A percentile compares a stretch with the other conserved stretches of the same genome.
Evolutionary conservation across 163 green algal species (phyloP).

Genomic region (Scenedesmus sp.): DNA sequence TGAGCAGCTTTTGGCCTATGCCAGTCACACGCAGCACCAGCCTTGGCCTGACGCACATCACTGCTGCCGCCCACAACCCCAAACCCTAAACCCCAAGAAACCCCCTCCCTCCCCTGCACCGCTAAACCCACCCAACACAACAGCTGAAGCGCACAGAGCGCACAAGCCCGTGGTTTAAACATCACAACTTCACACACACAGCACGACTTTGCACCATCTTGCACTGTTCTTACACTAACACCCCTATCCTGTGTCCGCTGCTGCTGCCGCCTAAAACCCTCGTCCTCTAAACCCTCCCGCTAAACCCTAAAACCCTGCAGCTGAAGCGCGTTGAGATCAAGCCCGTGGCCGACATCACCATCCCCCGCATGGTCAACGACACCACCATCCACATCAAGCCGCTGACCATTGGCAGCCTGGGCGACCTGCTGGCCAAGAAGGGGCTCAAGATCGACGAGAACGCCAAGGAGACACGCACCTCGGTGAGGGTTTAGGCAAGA

Average conservation of each 20-base stretch:
- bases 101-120: no score
- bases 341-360: background rate
- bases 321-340: constrained; percentile 12
- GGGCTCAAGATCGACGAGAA: background rate
- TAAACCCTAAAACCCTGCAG: background rate
- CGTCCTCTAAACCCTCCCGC: background rate
- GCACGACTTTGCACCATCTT: no score
- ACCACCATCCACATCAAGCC: constrained; percentile 18
- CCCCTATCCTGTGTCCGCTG: no score
- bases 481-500: background rate
- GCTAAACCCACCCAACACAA: no score
- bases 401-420: background rate
- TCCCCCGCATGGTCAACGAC: constrained; percentile 25
- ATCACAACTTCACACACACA: no score
- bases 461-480: background rate
- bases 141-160: no score
- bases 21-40: no score
- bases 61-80: background rate
- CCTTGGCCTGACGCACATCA: background rate
- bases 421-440: background rate
- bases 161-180: no score
- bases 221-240: no score
- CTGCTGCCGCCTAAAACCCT: background rate
- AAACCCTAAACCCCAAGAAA: background rate
- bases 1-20: no score